Base-by-base conservation (phyloP, 306 rosid genomes). In the Quercus ilex region DNA sequence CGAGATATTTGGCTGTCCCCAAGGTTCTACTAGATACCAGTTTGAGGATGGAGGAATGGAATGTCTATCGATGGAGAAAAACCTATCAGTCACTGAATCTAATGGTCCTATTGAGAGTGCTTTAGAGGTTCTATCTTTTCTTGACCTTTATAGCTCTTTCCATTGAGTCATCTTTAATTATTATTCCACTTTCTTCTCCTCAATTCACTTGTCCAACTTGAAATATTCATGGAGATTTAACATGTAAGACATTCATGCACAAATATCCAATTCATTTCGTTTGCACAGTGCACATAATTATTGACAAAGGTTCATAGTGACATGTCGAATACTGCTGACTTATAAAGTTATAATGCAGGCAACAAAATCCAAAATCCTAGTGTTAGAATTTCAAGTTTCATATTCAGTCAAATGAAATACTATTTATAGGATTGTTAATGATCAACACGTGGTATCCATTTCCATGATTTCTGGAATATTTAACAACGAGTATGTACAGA, bases 1-100 rank as follows among this genome's bases (percentile, higher is more conserved):
- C 23, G 94, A 82, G 71, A 79, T 91, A 76, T 86, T 92, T 77
- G 86, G 81, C 30, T 71, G 84, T 74, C 71, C 89, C 6, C 89
- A 80, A 87, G 91, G 41, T 84, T 79, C 85, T 38, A 9, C 81
- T 41, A 79, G 78, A 83, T 90, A 68, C 84, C 87, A 75, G 33
- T 85, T 85, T 74, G 89, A 87, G 74, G 90, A 85, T 74, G 92
- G 92, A 74, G 90, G 84, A 80, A 56, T 89, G 65, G 88, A 90
- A 25, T 86, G 87, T 79, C 80, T 88, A 15, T 79, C 91, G 70
- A 83, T 87, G 91, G 95, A 85, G 46, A 91, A 83, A 62, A 90
- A 83, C 83, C 35, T 78, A 43, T 75, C 89, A n/a, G 90, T 86
- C 18, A 82, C 92, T 12, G 96, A 84, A 73, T 86, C 97, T 23